phyloP scores from a whole-genome alignment of 768 basidiomycete species.

The Postia placenta region DNA sequence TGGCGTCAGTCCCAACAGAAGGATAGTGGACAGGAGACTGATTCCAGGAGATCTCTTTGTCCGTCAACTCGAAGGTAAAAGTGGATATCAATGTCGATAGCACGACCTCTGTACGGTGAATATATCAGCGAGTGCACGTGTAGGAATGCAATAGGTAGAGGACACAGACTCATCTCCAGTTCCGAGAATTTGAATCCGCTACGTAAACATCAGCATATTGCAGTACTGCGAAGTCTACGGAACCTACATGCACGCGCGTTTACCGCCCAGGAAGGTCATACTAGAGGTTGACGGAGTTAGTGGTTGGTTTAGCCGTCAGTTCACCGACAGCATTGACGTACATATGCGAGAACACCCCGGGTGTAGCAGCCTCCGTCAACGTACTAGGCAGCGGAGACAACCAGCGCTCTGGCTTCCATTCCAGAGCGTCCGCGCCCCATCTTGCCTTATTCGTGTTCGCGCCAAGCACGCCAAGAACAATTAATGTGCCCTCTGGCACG shows the following conservation, averaged over 20 bases:
- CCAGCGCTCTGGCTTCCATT: slow-evolving; percentile 41
- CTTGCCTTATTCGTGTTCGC: slow-evolving; percentile 29
- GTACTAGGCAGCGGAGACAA: slow-evolving; percentile 17
- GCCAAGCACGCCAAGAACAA: slow-evolving; percentile 20
- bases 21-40: neutral
- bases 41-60: slow-evolving; percentile 12
- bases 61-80: slow-evolving; percentile 8
- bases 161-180: slow-evolving; percentile 16
- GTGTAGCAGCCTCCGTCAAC: slow-evolving; percentile 22
- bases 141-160: neutral
- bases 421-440: slow-evolving; percentile 36
- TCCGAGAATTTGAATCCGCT: slow-evolving; percentile 18
- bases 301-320: neutral
- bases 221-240: neutral
- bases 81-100: slow-evolving; percentile 3
- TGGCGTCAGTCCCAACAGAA: neutral
- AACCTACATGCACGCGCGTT: slow-evolving; percentile 29
- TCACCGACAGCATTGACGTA: slow-evolving; percentile 10
- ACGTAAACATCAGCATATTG: neutral
- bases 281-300: slow-evolving; percentile 15
- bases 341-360: slow-evolving; percentile 27
- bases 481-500: slow-evolving; percentile 21
- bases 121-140: neutral
- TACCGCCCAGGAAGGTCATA: slow-evolving; percentile 31
- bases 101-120: slow-evolving; percentile 8